These are phyloP conservation scores for Trametes maxima DNA, from an alignment of 768 basidiomycete genomes.

Conservation along the genomic window DNA sequence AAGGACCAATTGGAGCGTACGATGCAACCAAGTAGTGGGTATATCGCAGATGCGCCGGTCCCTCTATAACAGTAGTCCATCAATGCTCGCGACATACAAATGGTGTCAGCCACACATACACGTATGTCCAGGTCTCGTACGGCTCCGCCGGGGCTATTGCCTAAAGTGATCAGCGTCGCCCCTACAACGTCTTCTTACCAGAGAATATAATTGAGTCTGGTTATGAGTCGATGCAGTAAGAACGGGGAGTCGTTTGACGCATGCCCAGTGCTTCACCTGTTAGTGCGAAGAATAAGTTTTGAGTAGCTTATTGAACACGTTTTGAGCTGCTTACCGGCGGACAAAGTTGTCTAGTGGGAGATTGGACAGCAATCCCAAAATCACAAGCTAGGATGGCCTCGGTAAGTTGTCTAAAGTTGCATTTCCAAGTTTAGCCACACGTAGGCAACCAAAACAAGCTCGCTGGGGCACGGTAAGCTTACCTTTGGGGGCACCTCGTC, in stretches of 20 bases:
- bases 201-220: conserved; percentile 83
- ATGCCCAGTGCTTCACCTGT: conserved; percentile 47
- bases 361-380: conserved; percentile 60
- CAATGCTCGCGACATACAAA: background rate
- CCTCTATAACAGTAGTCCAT: conserved; percentile 51
- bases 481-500: conserved; percentile 74
- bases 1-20: conserved; percentile 58
- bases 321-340: conserved; percentile 66
- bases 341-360: conserved; percentile 78
- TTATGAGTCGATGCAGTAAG: background rate
- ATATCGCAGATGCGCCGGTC: conserved; percentile 90
- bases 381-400: conserved; percentile 76
- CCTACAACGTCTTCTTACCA: conserved; percentile 77
- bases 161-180: conserved; percentile 29
- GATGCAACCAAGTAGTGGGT: conserved; percentile 73
- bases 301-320: too few relatives aligned
- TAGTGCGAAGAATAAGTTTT: conserved; percentile 44
- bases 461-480: too few relatives aligned
- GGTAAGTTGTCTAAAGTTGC: conserved; percentile 64
- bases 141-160: background rate
- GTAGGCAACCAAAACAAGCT: background rate
- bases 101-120: conserved; percentile 49
- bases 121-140: conserved; percentile 67
- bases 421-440: background rate
- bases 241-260: background rate